Evolutionary conservation across 139 green algal genomes (phyloP).

Genomic region (Tetradesmus lagerheimii): DNA sequence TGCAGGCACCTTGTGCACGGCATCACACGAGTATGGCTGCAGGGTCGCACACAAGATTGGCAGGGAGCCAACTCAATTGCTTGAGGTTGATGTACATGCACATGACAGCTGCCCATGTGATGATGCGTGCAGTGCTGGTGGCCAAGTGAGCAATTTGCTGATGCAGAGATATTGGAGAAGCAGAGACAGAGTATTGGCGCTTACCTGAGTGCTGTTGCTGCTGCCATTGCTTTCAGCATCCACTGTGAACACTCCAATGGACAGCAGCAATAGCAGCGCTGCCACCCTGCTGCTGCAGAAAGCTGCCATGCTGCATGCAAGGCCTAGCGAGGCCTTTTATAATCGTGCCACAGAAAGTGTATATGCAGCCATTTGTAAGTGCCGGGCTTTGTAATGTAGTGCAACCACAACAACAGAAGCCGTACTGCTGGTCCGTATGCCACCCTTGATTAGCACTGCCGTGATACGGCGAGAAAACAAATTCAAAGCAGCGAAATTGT

Average conservation of each 20-base stretch:
- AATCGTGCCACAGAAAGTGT: not conserved
- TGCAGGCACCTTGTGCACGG: not conserved
- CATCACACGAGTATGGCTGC: slow-evolving; percentile 39
- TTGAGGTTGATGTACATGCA: not conserved
- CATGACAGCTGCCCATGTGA: not conserved
- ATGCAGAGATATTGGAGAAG: not conserved
- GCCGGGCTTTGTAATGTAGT: not conserved
- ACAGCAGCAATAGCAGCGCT: slow-evolving; percentile 12
- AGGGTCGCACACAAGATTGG: not conserved
- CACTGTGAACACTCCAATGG: not conserved
- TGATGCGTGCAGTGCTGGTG: not conserved
- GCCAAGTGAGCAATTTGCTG: not conserved
- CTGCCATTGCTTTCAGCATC: not conserved
- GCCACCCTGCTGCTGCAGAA: not conserved
- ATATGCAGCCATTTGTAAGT: not conserved
- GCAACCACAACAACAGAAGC: not conserved
- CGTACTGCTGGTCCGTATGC: not conserved
- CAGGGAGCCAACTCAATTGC: no score
- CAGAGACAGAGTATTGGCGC: not conserved
- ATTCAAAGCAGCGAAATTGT: no score
- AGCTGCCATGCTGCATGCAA: not conserved
- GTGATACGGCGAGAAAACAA: no score
- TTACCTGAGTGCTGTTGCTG: not conserved
- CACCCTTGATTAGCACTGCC: not conserved
- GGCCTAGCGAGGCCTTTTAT: not conserved